These are phyloP conservation scores for Trametes punicea DNA, from an alignment of 768 basidiomycete species.

Conservation along the genomic window DNA sequence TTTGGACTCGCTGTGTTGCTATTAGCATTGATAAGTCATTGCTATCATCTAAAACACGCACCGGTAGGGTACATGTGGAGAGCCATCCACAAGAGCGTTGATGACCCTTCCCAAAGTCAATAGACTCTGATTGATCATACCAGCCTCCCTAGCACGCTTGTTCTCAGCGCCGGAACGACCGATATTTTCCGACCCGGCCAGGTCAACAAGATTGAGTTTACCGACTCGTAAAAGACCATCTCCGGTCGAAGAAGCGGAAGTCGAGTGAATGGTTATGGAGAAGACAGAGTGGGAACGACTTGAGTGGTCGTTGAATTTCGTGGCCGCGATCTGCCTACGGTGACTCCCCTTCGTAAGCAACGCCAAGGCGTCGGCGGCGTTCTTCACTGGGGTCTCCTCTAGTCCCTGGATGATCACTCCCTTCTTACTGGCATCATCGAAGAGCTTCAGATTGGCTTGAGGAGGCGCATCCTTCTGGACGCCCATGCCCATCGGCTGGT, in stretches of 20 bases:
- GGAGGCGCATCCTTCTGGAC: conserved; percentile 42
- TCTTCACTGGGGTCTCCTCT: conserved; percentile 84
- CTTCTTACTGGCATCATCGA: conserved; percentile 84
- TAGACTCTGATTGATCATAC: conserved; percentile 97
- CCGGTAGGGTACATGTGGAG: conserved; percentile 93
- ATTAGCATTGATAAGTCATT: not conserved
- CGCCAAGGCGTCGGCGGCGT: conserved; percentile 76
- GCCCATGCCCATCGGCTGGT: conserved; percentile 78
- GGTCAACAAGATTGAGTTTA: conserved; percentile 94
- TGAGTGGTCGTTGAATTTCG: conserved; percentile 97
- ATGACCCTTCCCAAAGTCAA: conserved; percentile 97
- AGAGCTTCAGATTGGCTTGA: conserved; percentile 76
- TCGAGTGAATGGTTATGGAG: conserved; percentile 91
- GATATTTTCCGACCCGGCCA: conserved; percentile 97
- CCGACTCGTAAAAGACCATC: conserved; percentile 92
- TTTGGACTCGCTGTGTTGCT: conserved; percentile 79
- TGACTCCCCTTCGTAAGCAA: conserved; percentile 88
- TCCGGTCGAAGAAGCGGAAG: conserved; percentile 71
- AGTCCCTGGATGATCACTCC: conserved; percentile 94
- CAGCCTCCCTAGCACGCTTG: conserved; percentile 92
- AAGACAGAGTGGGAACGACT: conserved; percentile 98
- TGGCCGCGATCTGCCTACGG: conserved; percentile 89
- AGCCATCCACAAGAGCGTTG: conserved; percentile 90
- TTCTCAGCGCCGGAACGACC: conserved; percentile 94
- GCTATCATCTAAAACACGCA: conserved; percentile 35